phyloP scores from a whole-genome alignment of 2,329 filamentous ascomycete genomes.

The Xylaria sp. region DNA sequence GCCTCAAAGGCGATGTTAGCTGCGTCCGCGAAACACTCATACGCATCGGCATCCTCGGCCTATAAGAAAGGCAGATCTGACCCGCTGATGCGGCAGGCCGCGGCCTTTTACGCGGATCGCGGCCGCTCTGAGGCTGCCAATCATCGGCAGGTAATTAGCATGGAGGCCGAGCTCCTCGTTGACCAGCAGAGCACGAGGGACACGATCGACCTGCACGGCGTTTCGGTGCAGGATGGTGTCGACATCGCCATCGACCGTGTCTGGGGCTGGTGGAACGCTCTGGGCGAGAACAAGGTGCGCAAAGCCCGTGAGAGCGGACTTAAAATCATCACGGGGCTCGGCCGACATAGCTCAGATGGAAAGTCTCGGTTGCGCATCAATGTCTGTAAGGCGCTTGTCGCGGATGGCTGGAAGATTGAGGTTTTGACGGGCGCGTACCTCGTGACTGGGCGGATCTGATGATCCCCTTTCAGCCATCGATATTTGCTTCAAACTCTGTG shows the following conservation, averaged over 20 bases:
- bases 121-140: conserved; percentile 71
- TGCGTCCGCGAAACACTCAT: conserved; percentile 46
- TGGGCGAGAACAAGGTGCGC: conserved; percentile 75
- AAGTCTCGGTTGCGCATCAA: conserved; percentile 80
- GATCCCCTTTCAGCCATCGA: background rate
- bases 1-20: conserved; percentile 35
- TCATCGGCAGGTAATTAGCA: conserved; percentile 69
- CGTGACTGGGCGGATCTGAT: conserved; percentile 68
- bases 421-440: conserved; percentile 76
- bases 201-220: conserved; percentile 83
- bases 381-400: conserved; percentile 78
- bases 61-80: conserved; percentile 70
- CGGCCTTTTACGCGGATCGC: conserved; percentile 78
- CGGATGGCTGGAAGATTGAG: conserved; percentile 86
- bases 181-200: conserved; percentile 70
- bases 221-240: conserved; percentile 82
- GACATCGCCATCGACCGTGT: conserved; percentile 78
- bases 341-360: conserved; percentile 81
- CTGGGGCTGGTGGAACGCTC: conserved; percentile 77
- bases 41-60: conserved; percentile 55
- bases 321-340: conserved; percentile 82
- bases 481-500: background rate
- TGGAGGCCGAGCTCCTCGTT: conserved; percentile 77
- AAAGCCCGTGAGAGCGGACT: conserved; percentile 66
- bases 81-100: conserved; percentile 78